Evolutionary conservation across 371 early-diverging fungal genomes (phyloP).

Genomic region (Chytridiales sp.): DNA sequence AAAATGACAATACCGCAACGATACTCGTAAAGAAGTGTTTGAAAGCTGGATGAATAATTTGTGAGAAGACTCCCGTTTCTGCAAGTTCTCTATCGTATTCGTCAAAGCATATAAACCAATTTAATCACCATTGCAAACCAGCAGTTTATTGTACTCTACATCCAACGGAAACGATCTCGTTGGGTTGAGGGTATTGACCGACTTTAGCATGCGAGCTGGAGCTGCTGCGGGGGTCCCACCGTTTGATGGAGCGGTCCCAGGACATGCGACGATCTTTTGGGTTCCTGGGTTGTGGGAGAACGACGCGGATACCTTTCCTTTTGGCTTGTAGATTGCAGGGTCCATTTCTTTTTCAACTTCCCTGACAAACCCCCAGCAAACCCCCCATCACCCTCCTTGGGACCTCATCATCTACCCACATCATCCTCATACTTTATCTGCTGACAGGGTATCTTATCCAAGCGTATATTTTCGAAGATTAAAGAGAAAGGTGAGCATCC

Average conservation of each 20-base stretch:
- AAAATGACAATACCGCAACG: no score
- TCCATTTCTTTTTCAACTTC: no score
- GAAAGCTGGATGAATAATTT: slow-evolving; percentile 82
- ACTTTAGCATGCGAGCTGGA: no score
- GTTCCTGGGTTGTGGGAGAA: slow-evolving; percentile 20
- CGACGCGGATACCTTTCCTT: slow-evolving; percentile 43
- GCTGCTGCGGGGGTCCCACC: slow-evolving; percentile 78
- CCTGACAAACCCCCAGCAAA: no score
- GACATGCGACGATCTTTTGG: slow-evolving; percentile 67
- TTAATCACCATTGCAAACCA: slow-evolving; percentile 81
- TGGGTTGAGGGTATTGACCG: slow-evolving; percentile 55
- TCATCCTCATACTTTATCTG: no score
- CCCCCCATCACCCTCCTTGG: no score
- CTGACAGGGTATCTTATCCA: no score
- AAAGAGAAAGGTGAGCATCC: no score
- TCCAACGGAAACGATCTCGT: slow-evolving; percentile 84
- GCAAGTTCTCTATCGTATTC: slow-evolving; percentile 70
- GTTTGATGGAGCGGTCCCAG: slow-evolving; percentile 84
- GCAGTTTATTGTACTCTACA: slow-evolving; percentile 63
- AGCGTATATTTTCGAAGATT: no score
- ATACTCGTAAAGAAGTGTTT: no score
- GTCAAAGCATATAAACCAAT: slow-evolving; percentile 75
- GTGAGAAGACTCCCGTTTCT: slow-evolving; percentile 72
- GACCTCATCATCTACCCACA: no score
- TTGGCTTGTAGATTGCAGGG: no score